phyloP scores from a whole-genome alignment of 2,329 filamentous ascomycete genomes.

The Colletotrichum sp. region DNA sequence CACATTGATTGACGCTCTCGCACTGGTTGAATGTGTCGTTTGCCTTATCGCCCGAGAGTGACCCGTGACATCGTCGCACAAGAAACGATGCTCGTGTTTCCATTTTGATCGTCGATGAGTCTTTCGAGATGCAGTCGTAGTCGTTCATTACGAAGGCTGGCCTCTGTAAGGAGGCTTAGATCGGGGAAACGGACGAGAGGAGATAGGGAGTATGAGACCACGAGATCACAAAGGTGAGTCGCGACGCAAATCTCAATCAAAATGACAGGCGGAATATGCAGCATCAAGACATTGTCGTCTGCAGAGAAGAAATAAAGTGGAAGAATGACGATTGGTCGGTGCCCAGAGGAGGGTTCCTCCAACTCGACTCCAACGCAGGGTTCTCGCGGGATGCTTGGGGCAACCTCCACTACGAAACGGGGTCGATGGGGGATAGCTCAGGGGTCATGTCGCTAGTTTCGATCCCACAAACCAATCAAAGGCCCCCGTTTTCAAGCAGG shows the following conservation, averaged over 20 bases:
- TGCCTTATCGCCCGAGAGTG: not conserved
- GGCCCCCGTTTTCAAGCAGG: not conserved
- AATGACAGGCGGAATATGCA: not conserved
- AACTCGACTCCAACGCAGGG: not conserved
- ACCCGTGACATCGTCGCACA: not conserved
- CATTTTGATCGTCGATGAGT: not conserved
- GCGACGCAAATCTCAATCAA: not conserved
- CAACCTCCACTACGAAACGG: not conserved
- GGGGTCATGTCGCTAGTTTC: not conserved
- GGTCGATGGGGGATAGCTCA: not conserved
- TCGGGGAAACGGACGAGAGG: not conserved
- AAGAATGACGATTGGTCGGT: not conserved
- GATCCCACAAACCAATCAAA: not conserved
- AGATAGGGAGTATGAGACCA: not conserved
- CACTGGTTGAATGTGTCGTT: not conserved
- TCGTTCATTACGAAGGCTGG: not conserved
- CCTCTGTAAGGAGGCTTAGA: not conserved
- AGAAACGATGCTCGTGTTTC: not conserved
- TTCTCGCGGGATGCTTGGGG: not conserved
- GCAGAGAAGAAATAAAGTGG: not conserved
- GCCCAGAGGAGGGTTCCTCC: not conserved
- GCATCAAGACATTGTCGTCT: not conserved
- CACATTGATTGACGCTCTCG: not conserved
- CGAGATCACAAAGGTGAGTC: not conserved
- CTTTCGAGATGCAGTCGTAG: not conserved